Base-by-base conservation (phyloP, 192 early-diverging fungal genomes). In the Piromyces sp. region DNA sequence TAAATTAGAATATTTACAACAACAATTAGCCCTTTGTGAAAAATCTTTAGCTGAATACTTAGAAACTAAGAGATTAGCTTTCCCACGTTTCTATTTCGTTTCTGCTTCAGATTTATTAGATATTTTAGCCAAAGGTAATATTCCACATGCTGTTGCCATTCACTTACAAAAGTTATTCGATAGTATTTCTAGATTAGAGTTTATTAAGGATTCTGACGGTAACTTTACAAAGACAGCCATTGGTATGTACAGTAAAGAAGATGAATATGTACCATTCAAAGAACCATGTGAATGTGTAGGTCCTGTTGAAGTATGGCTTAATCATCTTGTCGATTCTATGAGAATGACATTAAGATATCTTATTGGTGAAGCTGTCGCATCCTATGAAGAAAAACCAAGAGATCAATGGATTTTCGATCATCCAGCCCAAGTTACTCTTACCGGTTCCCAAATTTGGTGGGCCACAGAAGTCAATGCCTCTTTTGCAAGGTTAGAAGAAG, bases 341-440 rank as follows among this genome's bases (percentile, higher is more conserved):
- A 79, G 91, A 81, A 85, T 83, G 42, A 92, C 91, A 28, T 84
- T 92, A 13, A 79, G 87, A 80, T 84, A 86, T 4, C 42, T 87
- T 30, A 85, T 92, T 16, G 88, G 88, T 13, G 91, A 92, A 79
- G 87, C 89, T 28, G 91, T 92, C 12, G 81, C 87, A 6, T 81
- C 87, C 1, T 92, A 92, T 82, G 90, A 92, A 87, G 91, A 92
- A 85, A 92, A 92, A 84, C 91, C 91, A 5, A 84, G 91, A 82
- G 91, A 92, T 82, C 91, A 92, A 83, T 92, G 91, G 91, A 90
- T 92, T 42, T 92, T 92, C 82, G 91, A 92, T 83, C 85, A 90
- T 80, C 90, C 91, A 1, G 91, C 91, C 19, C 91, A 92, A 80
- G 89, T 92, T 78, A 89, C 88, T 12, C 82, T 92, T 29, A 89